Conservation (phyloP, 1,139 yeast genomes). For the Blastobotrys persicus region DNA sequence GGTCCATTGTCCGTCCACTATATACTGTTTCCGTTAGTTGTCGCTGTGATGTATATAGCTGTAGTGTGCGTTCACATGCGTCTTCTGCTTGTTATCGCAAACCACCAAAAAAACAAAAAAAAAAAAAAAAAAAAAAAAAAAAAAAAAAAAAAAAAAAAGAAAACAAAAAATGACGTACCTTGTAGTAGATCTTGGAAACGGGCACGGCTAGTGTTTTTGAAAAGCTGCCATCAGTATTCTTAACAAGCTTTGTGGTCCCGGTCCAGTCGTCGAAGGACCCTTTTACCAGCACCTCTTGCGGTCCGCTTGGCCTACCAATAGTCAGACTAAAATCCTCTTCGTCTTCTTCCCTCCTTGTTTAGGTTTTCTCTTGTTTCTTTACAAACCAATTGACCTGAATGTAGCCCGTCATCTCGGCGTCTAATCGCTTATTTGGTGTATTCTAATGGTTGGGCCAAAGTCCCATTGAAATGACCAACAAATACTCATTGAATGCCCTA, state of each 20-base stretch:
- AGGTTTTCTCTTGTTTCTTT: too few species aligned
- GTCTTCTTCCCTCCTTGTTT: too few species aligned
- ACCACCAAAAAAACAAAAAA: too few species aligned
- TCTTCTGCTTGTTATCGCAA: too few species aligned
- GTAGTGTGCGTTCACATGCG: neutral
- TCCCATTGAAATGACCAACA: too few species aligned
- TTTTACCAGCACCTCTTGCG: slow-evolving; percentile 66
- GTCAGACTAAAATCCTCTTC: neutral
- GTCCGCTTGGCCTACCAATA: slow-evolving; percentile 63
- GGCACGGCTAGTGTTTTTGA: slow-evolving; percentile 55
- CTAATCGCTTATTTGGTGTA: too few species aligned
- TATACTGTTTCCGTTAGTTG: slow-evolving; percentile 43
- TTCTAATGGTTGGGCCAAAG: too few species aligned
- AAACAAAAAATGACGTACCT: too few species aligned
- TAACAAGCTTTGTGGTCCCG: slow-evolving; percentile 55
- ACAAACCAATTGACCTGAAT: slow-evolving; percentile 16
- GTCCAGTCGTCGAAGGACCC: slow-evolving; percentile 80
- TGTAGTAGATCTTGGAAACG: slow-evolving; percentile 21
- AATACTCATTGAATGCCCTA: too few species aligned
- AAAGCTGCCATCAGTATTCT: slow-evolving; percentile 59
- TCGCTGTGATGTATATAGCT: too few species aligned
- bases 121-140: too few species aligned
- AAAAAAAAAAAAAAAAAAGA: too few species aligned
- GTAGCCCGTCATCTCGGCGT: neutral
- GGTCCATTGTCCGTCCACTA: slow-evolving; percentile 72